phyloP scores from a whole-genome alignment of 352 stramenopile species.

The Phytopythium vexans region DNA sequence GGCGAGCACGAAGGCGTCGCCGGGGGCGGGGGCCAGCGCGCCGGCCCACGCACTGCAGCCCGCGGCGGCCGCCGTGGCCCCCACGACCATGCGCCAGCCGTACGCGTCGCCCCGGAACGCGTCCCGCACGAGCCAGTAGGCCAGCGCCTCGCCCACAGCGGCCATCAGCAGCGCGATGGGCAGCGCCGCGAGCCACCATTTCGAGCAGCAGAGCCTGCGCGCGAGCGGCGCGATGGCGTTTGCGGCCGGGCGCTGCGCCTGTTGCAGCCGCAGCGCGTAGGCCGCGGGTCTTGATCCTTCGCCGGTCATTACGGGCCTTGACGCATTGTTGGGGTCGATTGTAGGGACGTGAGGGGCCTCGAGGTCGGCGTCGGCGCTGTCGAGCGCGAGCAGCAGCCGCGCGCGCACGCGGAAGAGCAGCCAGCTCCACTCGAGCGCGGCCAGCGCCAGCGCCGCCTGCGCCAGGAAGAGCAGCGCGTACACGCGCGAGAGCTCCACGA shows the following conservation, averaged over 20 bases:
- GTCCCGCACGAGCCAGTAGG: conserved; percentile 20
- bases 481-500: conserved; percentile 31
- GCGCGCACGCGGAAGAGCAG: conserved; percentile 42
- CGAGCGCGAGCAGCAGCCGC: conserved; percentile 33
- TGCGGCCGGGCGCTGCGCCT: conserved; percentile 22
- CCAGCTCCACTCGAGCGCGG: conserved; percentile 49
- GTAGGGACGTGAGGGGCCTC: neutral
- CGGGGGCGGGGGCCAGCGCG: conserved; percentile 27
- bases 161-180: conserved; percentile 17
- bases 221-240: conserved; percentile 27
- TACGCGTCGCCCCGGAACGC: conserved; percentile 19
- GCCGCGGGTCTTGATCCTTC: conserved; percentile 12
- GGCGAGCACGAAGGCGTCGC: conserved; percentile 35
- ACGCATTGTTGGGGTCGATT: neutral
- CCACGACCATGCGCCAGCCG: conserved; percentile 33
- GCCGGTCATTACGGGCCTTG: conserved; percentile 6
- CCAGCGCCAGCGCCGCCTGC: conserved; percentile 32
- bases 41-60: conserved; percentile 32
- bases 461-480: conserved; percentile 40
- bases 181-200: conserved; percentile 27
- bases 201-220: conserved; percentile 19
- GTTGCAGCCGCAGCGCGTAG: conserved; percentile 16
- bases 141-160: conserved; percentile 11
- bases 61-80: conserved; percentile 19
- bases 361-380: neutral